Evolutionary conservation across 2,329 filamentous ascomycete genomes (phyloP).

Genomic region (Dactylellina parvicollis): DNA sequence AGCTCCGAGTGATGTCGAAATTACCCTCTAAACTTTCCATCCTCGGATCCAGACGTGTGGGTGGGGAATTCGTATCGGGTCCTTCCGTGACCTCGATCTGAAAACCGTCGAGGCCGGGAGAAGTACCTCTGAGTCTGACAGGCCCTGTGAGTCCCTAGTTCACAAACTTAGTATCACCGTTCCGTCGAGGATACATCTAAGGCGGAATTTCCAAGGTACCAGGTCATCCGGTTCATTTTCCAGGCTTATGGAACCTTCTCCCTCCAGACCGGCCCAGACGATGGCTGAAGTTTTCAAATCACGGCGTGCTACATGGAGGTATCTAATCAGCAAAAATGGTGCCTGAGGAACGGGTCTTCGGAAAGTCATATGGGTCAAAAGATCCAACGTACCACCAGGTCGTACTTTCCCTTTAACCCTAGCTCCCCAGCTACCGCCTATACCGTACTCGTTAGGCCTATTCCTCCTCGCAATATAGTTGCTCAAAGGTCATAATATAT

Average conservation of each 20-base stretch:
- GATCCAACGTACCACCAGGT: conserved; percentile 69
- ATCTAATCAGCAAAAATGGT: too few relatives aligned
- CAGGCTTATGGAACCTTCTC: conserved; percentile 73
- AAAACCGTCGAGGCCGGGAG: conserved; percentile 79
- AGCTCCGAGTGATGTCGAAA: conserved; percentile 69
- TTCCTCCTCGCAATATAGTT: not conserved
- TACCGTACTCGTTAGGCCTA: conserved; percentile 11
- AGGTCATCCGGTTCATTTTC: conserved; percentile 65
- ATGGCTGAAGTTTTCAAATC: conserved; percentile 79
- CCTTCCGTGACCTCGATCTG: conserved; percentile 80
- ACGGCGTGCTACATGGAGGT: conserved; percentile 62
- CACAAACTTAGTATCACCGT: not conserved
- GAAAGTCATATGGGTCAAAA: too few relatives aligned
- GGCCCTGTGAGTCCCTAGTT: conserved; percentile 67
- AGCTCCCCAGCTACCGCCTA: conserved; percentile 83
- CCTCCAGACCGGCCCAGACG: conserved; percentile 85
- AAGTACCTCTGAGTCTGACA: conserved; percentile 76
- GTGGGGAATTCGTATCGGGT: conserved; percentile 70
- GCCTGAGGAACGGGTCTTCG: too few relatives aligned
- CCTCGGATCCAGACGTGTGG: conserved; percentile 68
- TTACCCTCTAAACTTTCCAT: conserved; percentile 76
- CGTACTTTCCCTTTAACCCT: conserved; percentile 83
- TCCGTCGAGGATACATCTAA: too few relatives aligned
- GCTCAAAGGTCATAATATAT: not conserved
- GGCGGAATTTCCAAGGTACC: conserved; percentile 26